These are phyloP conservation scores for Moricandia arvensis DNA, from an alignment of 345 rosid species.

Conservation along the genomic window DNA sequence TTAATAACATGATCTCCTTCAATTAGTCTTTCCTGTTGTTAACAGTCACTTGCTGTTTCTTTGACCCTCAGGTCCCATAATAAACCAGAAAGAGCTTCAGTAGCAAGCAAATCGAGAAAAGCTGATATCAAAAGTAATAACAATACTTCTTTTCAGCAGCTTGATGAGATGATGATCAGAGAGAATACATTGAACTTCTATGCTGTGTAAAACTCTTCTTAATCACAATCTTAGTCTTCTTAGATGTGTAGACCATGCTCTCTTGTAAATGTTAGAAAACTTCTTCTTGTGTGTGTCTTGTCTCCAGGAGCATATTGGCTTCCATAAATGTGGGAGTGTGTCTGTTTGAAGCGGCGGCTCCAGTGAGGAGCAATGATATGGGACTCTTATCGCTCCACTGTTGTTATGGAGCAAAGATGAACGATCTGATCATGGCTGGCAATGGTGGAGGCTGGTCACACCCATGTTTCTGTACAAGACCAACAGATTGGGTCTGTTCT, in stretches of 20 bases:
- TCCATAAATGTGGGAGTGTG: conserved; percentile 77
- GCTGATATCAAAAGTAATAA: conserved; percentile 7
- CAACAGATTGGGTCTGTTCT: conserved; percentile 77
- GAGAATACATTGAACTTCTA: conserved; percentile 65
- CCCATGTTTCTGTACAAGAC: conserved; percentile 99
- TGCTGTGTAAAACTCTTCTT: conserved; percentile 42
- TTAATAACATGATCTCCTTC: no score
- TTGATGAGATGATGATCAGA: conserved; percentile 38
- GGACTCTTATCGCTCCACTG: conserved; percentile 61
- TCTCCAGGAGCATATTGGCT: conserved; percentile 60
- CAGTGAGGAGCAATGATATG: conserved; percentile 59
- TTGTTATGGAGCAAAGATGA: conserved; percentile 88
- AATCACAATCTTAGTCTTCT: background rate
- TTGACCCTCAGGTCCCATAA: conserved; percentile 39
- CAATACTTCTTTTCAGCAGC: conserved; percentile 18
- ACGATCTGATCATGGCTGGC: conserved; percentile 72
- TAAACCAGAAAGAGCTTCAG: conserved; percentile 30
- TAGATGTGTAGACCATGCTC: background rate
- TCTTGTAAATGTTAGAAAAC: background rate
- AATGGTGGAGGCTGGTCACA: conserved; percentile 97
- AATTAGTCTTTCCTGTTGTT: no score
- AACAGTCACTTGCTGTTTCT: background rate
- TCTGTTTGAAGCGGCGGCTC: conserved; percentile 78
- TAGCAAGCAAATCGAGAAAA: conserved; percentile 30
- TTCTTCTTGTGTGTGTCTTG: background rate